Evolutionary conservation across 129 eudicot species (phyloP), one percentile per base, ranked within the genome.

Genomic region (Saussurea involucrata): DNA sequence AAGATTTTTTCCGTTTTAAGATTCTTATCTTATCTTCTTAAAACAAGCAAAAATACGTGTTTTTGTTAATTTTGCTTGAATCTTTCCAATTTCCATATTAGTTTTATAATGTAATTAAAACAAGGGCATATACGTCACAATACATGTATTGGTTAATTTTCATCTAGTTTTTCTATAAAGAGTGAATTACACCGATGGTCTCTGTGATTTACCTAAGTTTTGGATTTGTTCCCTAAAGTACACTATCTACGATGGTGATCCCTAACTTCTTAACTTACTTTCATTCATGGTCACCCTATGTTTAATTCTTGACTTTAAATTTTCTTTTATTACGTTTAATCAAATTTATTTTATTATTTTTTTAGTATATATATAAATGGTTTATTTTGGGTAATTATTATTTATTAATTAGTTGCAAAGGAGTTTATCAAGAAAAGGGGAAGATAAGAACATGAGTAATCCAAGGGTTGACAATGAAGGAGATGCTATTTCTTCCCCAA

Each of bases 401-500:
- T 8, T 20, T 68, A 66, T 65, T 46, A 33, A 18, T 20, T 68
- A 66, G 79, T 73, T 80, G 83, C 69, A 69, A 57, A 36, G 75
- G 69, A 73, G 79, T 80, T 73, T 49, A 33, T 73, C 83, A 28
- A 66, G 42, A 73, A 66, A 80, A 80, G 74, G 68, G 4, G 70
- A 78, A 57, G 63, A 69, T 24, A 86, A 79, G 81, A 81, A 83
- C 83, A 69, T 74, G 76, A 82, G 74, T 10, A 25, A 73, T 20
- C 42, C 71, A 60, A 78, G 67, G 71, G 75, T 34, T 57, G 87
- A 49, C 66, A 76, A 81, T 27, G 90, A 85, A 36, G 81, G 66
- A 36, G 83, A 84, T 32, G 78, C 83, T 20, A 66, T 74, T 28
- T 78, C 81, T 29, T 88, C 94, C 32, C 88, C 87, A 21, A 83